Base-by-base conservation (phyloP, 768 basidiomycete genomes). In the Gymnopilus dilepis region DNA sequence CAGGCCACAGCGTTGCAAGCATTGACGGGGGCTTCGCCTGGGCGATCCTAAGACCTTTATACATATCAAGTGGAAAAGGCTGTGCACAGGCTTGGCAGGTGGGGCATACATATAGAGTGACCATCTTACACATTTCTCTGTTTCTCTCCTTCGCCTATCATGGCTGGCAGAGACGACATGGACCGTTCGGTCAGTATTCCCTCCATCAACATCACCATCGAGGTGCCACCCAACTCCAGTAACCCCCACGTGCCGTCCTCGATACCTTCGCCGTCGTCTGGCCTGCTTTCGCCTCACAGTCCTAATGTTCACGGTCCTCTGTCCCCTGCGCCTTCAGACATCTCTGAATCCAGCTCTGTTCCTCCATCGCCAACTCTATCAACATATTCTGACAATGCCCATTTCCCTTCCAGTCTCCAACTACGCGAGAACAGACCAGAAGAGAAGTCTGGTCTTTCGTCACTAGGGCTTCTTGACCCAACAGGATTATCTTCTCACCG, bases 361-460 rank as follows among this genome's bases (percentile, higher is more conserved):
- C 92, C 92, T 0, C 91, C 92, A 0, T 94, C 92, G 0, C 92
- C 92, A 0, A 92, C 92, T 0, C 79, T 91, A 9, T 91, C 92
- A 0, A 84, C 80, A 2, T 81, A 79, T 15, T 90, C 89, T 2
- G 47, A 50, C 26, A 50, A 30, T 50, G 85, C 85, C 0, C 84
- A 86, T 33, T 92, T 89, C 61, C 74, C 70, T 2, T 73, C 84
- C 3, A 77, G 86, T 6, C 75, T 86, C 3, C 80, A 81, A 3
- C 70, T 94, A 48, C 85, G 92, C 37, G 84, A 88, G 42, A 93
- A 92, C 68, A 81, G 83, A 40, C 91, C 90, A 0, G 83, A 89
- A 21, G 81, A 82, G 33, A 77, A 74, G 31, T 78, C 75, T 28
- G 90, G 85, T n/a, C 62, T 79, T 17, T 74, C 81, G 1, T 87